These are phyloP conservation scores for Pachysolen tannophilus DNA, from an alignment of 805 yeast species.

Conservation along the genomic window DNA sequence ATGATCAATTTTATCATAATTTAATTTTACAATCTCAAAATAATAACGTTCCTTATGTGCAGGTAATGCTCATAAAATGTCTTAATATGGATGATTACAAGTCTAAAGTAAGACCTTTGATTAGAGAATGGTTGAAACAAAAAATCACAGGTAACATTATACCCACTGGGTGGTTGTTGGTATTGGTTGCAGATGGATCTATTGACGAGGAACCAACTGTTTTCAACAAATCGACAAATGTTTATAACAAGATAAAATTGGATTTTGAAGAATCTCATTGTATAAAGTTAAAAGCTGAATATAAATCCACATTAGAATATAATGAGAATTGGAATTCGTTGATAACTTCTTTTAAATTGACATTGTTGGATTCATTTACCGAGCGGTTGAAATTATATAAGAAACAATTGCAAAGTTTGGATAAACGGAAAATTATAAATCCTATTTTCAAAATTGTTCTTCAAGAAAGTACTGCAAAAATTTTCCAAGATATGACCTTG, in stretches of 20 bases:
- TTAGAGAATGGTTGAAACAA: conserved; percentile 68
- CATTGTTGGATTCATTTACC: conserved; percentile 46
- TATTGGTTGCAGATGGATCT: conserved; percentile 33
- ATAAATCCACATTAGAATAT: conserved; percentile 31
- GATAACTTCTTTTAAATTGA: conserved; percentile 36
- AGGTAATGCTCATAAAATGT: conserved; percentile 61
- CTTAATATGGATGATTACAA: conserved; percentile 69
- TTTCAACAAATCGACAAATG: conserved; percentile 18
- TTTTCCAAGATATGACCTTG: conserved; percentile 41
- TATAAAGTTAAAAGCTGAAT: conserved; percentile 19
- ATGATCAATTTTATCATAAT: conserved; percentile 10
- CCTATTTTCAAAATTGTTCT: conserved; percentile 8
- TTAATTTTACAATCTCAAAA: conserved; percentile 6
- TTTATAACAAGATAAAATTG: conserved; percentile 20
- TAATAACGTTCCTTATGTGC: conserved; percentile 40
- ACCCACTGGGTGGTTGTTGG: conserved; percentile 55
- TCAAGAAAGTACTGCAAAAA: conserved; percentile 25
- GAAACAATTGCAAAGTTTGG: conserved; percentile 13
- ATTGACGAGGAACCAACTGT: conserved; percentile 15
- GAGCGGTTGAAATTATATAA: conserved; percentile 34
- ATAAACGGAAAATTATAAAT: conserved; percentile 10
- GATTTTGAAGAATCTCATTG: conserved; percentile 19
- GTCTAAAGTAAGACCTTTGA: conserved; percentile 70
- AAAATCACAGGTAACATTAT: conserved; percentile 27
- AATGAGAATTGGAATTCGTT: conserved; percentile 19